These are phyloP conservation scores for Talaromyces amestolkiae DNA, from an alignment of 2,329 filamentous ascomycete species.

Conservation along the genomic window DNA sequence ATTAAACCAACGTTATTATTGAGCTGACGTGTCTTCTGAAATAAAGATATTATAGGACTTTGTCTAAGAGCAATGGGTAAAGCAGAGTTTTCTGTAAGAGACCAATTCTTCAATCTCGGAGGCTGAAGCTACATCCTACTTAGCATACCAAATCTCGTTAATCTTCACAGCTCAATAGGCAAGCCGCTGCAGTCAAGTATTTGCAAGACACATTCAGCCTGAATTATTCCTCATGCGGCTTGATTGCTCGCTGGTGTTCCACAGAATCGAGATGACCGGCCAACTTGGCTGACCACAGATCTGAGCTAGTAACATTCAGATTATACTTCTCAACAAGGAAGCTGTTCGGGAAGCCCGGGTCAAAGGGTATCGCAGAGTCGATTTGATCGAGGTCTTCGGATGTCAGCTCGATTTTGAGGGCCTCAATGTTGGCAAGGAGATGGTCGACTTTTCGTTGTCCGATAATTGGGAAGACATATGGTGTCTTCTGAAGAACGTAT, in stretches of 20 bases:
- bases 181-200: not conserved
- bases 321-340: slow-evolving; percentile 7
- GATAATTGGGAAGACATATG: slow-evolving; percentile 53
- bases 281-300: not conserved
- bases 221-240: not conserved
- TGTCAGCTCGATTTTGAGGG: slow-evolving; percentile 50
- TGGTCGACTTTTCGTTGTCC: slow-evolving; percentile 52
- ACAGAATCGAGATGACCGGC: not conserved
- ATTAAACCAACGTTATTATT: too few relatives aligned
- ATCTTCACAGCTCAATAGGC: not conserved
- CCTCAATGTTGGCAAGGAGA: slow-evolving; percentile 53
- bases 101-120: not conserved
- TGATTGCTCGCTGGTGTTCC: not conserved
- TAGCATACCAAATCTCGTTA: not conserved
- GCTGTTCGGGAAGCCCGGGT: slow-evolving; percentile 53
- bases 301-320: not conserved
- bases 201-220: not conserved
- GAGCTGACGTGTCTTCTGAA: not conserved
- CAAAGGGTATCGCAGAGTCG: slow-evolving; percentile 51
- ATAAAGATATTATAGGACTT: not conserved
- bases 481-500: slow-evolving; percentile 43
- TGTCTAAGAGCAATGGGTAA: not conserved
- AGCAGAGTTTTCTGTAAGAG: not conserved
- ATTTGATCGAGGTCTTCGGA: slow-evolving; percentile 54
- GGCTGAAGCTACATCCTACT: not conserved